Conservation (phyloP, 129 eudicot species). For the Pseudognaphalium luteoalbum region DNA sequence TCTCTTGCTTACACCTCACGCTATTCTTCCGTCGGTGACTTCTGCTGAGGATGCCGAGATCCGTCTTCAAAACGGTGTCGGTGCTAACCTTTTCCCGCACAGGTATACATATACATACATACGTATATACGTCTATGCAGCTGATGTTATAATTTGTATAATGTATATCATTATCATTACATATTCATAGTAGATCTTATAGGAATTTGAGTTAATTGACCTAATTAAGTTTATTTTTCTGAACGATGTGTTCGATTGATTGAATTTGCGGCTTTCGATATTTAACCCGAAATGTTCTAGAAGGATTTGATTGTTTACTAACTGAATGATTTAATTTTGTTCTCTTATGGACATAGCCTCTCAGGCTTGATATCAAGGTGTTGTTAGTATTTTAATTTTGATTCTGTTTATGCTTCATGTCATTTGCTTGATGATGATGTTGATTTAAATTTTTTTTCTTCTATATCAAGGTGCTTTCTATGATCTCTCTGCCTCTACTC, state of each 20-base stretch:
- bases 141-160: neutral
- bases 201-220: slow-evolving; percentile 6
- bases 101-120: slow-evolving; percentile 39
- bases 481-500: no score
- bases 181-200: slow-evolving; percentile 18
- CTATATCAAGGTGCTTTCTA: no score
- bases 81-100: slow-evolving; percentile 80
- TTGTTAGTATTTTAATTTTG: no score
- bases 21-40: slow-evolving; percentile 67
- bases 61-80: slow-evolving; percentile 74
- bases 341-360: no score
- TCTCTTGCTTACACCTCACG: slow-evolving; percentile 87
- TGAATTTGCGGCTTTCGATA: neutral
- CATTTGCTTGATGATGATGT: no score
- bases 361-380: no score
- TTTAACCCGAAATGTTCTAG: neutral
- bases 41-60: slow-evolving; percentile 93
- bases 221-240: slow-evolving; percentile 18
- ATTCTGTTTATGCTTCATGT: no score
- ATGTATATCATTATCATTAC: neutral
- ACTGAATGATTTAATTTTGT: no score
- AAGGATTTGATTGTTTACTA: neutral
- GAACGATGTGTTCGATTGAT: neutral
- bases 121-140: neutral
- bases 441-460: no score